Evolutionary conservation across 768 basidiomycete species (phyloP).

Genomic region (Termitomyces sp.): DNA sequence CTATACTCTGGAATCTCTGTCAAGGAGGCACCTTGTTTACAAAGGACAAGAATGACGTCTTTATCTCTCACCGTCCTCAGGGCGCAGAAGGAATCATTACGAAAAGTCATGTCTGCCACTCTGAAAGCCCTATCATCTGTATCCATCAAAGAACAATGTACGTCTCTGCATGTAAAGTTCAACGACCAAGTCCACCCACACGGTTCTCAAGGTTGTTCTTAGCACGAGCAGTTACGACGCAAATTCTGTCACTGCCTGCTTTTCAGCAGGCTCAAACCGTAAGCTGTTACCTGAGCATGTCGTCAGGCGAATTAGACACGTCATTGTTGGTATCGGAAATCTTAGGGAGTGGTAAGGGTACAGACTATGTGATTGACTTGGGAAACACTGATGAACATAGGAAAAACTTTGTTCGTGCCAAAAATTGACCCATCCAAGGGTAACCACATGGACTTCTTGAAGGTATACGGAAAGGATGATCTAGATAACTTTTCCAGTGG

Average conservation of each 20-base stretch:
- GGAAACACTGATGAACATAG: constrained; percentile 31
- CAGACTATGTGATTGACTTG: not conserved
- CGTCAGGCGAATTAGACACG: constrained; percentile 67
- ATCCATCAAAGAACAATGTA: constrained; percentile 63
- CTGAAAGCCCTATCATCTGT: constrained; percentile 44
- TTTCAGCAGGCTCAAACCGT: constrained; percentile 50
- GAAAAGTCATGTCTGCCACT: constrained; percentile 45
- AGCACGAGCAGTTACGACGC: constrained; percentile 49
- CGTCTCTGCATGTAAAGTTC: constrained; percentile 6
- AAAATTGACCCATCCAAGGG: constrained; percentile 45
- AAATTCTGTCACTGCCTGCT: constrained; percentile 48
- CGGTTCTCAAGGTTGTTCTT: constrained; percentile 4
- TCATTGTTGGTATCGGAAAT: constrained; percentile 47
- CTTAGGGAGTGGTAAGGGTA: constrained; percentile 49
- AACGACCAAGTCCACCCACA: not conserved
- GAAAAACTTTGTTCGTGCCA: constrained; percentile 69
- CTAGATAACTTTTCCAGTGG: constrained; percentile 55
- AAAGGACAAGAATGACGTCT: not conserved
- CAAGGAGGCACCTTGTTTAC: too few relatives aligned
- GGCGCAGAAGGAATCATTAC: constrained; percentile 53
- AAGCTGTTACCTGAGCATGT: constrained; percentile 84
- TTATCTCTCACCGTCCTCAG: constrained; percentile 25
- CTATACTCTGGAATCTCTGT: not conserved
- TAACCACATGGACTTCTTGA: constrained; percentile 64
- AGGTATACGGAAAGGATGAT: constrained; percentile 59